Conservation (phyloP, 2,329 filamentous ascomycete genomes). For the Coleophoma eucalyptorum region DNA sequence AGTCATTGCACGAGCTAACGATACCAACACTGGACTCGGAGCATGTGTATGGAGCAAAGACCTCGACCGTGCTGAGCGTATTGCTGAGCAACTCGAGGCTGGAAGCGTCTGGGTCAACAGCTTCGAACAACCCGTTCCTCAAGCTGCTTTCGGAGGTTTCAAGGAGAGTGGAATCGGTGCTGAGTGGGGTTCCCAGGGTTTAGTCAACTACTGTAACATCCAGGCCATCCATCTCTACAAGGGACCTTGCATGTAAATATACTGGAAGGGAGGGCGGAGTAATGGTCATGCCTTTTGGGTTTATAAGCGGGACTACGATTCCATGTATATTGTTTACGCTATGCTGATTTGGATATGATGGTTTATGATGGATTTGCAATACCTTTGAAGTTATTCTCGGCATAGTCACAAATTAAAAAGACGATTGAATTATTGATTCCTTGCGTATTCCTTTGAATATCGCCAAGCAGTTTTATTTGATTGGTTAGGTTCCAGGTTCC, state of each 20-base stretch:
- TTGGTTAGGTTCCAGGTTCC: too few relatives aligned
- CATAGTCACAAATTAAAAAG: too few relatives aligned
- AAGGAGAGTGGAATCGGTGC: slow-evolving; percentile 28
- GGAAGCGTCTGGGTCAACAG: slow-evolving; percentile 60
- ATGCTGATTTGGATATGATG: too few relatives aligned
- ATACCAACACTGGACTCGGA: slow-evolving; percentile 46
- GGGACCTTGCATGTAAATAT: not conserved
- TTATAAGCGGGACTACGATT: too few relatives aligned
- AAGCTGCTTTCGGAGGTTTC: slow-evolving; percentile 30
- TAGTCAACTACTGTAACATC: not conserved
- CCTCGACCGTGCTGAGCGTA: slow-evolving; percentile 40
- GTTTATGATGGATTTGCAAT: too few relatives aligned
- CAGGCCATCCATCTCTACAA: not conserved
- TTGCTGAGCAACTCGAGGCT: slow-evolving; percentile 50
- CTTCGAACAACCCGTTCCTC: slow-evolving; percentile 40
- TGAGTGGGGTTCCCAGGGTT: slow-evolving; percentile 18
- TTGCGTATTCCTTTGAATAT: too few relatives aligned
- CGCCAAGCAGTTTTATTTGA: too few relatives aligned
- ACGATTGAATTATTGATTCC: too few relatives aligned
- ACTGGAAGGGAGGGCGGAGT: not conserved
- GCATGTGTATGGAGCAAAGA: slow-evolving; percentile 56
- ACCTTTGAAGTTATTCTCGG: too few relatives aligned
- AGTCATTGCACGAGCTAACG: slow-evolving; percentile 51
- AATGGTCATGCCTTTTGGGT: too few relatives aligned
- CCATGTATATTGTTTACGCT: too few relatives aligned